phyloP scores from a whole-genome alignment of 1,139 yeast species.

The Petasospora fabianii region DNA sequence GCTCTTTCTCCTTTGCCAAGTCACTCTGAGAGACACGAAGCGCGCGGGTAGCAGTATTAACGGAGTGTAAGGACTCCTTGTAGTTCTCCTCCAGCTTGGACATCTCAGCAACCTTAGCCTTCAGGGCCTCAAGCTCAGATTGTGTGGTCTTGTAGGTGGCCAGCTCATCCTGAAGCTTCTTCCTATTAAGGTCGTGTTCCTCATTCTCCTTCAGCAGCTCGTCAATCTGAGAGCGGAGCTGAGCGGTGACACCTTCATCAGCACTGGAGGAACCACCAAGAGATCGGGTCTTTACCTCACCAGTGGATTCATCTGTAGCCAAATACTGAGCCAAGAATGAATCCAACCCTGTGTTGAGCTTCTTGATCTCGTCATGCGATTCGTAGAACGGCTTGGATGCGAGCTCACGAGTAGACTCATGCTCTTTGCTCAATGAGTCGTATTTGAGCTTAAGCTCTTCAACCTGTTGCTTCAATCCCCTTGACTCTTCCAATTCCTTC shows the following conservation, averaged over 20 bases:
- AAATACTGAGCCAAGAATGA: constrained; percentile 19
- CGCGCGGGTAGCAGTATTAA: constrained; percentile 73
- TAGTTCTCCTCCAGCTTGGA: constrained; percentile 52
- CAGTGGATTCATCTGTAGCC: constrained; percentile 15
- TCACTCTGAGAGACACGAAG: constrained; percentile 72
- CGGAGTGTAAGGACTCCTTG: constrained; percentile 66
- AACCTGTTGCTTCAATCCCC: constrained; percentile 43
- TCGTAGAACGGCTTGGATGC: constrained; percentile 21
- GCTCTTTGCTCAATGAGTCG: constrained; percentile 44
- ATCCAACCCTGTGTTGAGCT: constrained; percentile 19
- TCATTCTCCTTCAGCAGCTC: constrained; percentile 25
- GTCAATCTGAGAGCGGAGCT: constrained; percentile 23
- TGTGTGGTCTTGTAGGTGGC: constrained; percentile 8
- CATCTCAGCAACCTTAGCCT: constrained; percentile 34
- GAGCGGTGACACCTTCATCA: constrained; percentile 4
- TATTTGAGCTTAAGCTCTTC: constrained; percentile 45
- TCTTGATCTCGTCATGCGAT: constrained; percentile 14
- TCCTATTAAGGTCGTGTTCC: constrained; percentile 7
- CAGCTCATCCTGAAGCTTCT: constrained; percentile 9
- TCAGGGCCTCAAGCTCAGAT: constrained; percentile 25
- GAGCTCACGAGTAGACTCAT: constrained; percentile 32
- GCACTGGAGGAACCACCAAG: not conserved
- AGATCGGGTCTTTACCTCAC: constrained; percentile 12
- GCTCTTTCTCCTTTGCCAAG: constrained; percentile 53
- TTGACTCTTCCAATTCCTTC: constrained; percentile 43